Conservation (phyloP, 2,329 filamentous ascomycete species). For the Septoria linicola region DNA sequence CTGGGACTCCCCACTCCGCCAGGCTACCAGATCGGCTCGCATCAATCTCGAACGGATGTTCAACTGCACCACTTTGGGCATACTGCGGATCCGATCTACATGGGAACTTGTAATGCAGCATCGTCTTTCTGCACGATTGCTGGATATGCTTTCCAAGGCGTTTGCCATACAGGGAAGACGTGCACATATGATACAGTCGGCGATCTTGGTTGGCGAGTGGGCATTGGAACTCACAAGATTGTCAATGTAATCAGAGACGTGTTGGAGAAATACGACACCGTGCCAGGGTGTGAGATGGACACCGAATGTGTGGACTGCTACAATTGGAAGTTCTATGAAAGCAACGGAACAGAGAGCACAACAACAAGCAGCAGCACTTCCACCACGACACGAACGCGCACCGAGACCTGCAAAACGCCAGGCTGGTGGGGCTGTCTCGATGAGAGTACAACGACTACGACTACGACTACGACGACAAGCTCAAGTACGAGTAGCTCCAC, state of each 20-base stretch:
- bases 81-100: slow-evolving; percentile 91
- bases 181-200: slow-evolving; percentile 91
- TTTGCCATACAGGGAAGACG: slow-evolving; percentile 85
- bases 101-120: slow-evolving; percentile 88
- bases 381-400: slow-evolving; percentile 65
- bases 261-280: slow-evolving; percentile 75
- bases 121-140: slow-evolving; percentile 86
- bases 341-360: slow-evolving; percentile 76
- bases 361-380: slow-evolving; percentile 56
- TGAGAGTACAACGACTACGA: slow-evolving; percentile 48
- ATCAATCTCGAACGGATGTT: slow-evolving; percentile 70
- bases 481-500: slow-evolving; percentile 42
- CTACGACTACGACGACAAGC: slow-evolving; percentile 43
- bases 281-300: slow-evolving; percentile 73
- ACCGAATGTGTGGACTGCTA: slow-evolving; percentile 82
- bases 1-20: slow-evolving; percentile 85
- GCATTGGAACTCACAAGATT: slow-evolving; percentile 88
- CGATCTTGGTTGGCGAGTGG: slow-evolving; percentile 89
- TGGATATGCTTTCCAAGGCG: slow-evolving; percentile 88
- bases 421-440: slow-evolving; percentile 90
- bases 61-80: slow-evolving; percentile 90
- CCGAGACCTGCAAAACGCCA: slow-evolving; percentile 83
- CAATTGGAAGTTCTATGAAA: slow-evolving; percentile 92
- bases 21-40: slow-evolving; percentile 64
- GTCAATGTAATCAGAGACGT: slow-evolving; percentile 84